phyloP scores from a whole-genome alignment of 306 rosid genomes.

The Acmispon strigosus region DNA sequence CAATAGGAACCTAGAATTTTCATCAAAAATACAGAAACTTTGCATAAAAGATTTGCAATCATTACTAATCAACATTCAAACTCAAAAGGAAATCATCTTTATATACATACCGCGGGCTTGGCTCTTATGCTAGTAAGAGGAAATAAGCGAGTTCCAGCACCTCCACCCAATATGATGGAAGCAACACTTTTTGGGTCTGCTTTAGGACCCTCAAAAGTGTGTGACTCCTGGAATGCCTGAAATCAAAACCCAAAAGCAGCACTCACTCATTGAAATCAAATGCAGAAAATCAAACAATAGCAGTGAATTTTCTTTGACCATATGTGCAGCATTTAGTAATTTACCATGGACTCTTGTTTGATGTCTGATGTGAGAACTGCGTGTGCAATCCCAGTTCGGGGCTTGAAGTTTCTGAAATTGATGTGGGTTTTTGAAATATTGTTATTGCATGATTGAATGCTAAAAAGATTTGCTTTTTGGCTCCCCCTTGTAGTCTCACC shows the following conservation, averaged over 20 bases:
- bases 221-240: slow-evolving; percentile 42
- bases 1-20: slow-evolving; percentile 72
- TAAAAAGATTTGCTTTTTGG: slow-evolving; percentile 24
- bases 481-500: slow-evolving; percentile 45
- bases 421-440: not conserved
- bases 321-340: no score
- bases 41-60: not conserved
- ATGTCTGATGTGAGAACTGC: slow-evolving; percentile 56
- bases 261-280: not conserved
- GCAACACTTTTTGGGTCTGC: slow-evolving; percentile 81
- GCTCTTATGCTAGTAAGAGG: slow-evolving; percentile 91
- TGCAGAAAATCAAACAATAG: not conserved
- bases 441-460: slow-evolving; percentile 22
- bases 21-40: not conserved
- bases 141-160: slow-evolving; percentile 90
- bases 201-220: slow-evolving; percentile 34
- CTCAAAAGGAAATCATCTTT: not conserved
- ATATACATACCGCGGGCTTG: slow-evolving; percentile 75
- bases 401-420: slow-evolving; percentile 23
- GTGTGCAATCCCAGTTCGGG: not conserved
- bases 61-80: not conserved
- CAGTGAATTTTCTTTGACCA: no score
- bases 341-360: slow-evolving; percentile 39
- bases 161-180: slow-evolving; percentile 87
- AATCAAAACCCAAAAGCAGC: not conserved